A percentile compares a stretch with the other conserved stretches of the same genome.
Conservation (phyloP, 495 filamentous ascomycete species). For the Penicillium riverlandense region DNA sequence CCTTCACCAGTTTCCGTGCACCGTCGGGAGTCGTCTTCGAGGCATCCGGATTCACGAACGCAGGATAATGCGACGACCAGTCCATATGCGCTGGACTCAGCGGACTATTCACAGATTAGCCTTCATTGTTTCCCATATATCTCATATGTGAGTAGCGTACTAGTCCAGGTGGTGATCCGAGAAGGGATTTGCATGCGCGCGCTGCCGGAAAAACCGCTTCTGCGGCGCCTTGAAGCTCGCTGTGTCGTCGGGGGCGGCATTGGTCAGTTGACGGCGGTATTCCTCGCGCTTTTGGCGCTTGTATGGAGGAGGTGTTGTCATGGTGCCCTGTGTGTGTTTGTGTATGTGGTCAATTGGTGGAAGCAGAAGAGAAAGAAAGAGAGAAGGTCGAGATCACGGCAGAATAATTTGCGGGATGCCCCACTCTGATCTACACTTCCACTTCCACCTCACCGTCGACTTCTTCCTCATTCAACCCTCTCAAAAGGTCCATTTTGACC, state of each 20-base stretch:
- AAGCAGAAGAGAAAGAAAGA: background rate
- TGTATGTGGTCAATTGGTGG: background rate
- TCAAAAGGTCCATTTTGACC: background rate
- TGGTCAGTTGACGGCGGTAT: slow-evolving; percentile 43
- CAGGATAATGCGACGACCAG: slow-evolving; percentile 81
- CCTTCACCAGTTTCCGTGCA: slow-evolving; percentile 45
- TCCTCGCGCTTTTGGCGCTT: slow-evolving; percentile 71
- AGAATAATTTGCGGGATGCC: slow-evolving; percentile 14
- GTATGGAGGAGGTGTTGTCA: slow-evolving; percentile 43
- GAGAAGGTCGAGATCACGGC: slow-evolving; percentile 4
- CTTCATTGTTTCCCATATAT: background rate
- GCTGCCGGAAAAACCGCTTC: slow-evolving; percentile 93
- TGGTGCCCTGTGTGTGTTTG: slow-evolving; percentile 12
- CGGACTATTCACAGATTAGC: slow-evolving; percentile 51
- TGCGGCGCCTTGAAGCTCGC: slow-evolving; percentile 55
- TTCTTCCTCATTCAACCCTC: background rate
- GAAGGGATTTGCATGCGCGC: slow-evolving; percentile 96
- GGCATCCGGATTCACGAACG: slow-evolving; percentile 43
- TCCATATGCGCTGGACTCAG: slow-evolving; percentile 76
- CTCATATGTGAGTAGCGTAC: slow-evolving; percentile 41
- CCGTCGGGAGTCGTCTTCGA: slow-evolving; percentile 26
- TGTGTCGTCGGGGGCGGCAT: slow-evolving; percentile 14
- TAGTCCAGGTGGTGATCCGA: slow-evolving; percentile 85
- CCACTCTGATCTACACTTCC: slow-evolving; percentile 8
- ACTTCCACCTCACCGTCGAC: background rate